A percentile compares a stretch with the other conserved stretches of the same genome.
Evolutionary conservation across 2,329 filamentous ascomycete genomes (phyloP).

Genomic region (Monosporascus sp.): DNA sequence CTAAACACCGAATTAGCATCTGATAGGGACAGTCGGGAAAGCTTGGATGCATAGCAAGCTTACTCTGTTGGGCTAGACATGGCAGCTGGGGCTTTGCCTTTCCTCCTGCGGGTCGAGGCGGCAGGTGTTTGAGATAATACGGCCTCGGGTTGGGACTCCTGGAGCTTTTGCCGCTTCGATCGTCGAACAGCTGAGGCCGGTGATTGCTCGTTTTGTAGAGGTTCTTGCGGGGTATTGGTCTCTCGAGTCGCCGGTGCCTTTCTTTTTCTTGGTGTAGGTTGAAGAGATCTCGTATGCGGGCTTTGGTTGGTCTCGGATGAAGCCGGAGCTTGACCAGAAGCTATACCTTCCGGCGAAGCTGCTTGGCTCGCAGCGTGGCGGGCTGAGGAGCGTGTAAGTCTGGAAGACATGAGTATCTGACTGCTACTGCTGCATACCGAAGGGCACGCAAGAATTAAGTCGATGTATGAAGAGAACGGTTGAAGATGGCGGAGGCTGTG

Average conservation of each 20-base stretch:
- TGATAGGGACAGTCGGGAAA: conserved; percentile 18
- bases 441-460: conserved; percentile 7
- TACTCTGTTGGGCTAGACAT: conserved; percentile 71
- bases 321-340: conserved; percentile 35
- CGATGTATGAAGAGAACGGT: conserved; percentile 6
- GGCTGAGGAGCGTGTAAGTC: conserved; percentile 92
- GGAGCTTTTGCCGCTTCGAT: conserved; percentile 67
- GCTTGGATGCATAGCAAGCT: conserved; percentile 18
- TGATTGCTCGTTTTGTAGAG: conserved; percentile 15
- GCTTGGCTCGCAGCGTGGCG: conserved; percentile 72
- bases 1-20: conserved; percentile 39
- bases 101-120: conserved; percentile 46
- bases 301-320: conserved; percentile 33
- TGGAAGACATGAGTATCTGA: conserved; percentile 80
- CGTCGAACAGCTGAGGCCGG: conserved; percentile 46
- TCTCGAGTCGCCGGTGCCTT: conserved; percentile 57
- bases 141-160: conserved; percentile 37
- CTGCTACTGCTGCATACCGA: conserved; percentile 12
- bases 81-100: conserved; percentile 54
- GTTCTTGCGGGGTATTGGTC: conserved; percentile 36
- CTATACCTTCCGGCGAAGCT: conserved; percentile 37
- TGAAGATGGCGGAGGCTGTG: neutral
- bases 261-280: conserved; percentile 61
- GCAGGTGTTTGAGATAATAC: conserved; percentile 29
- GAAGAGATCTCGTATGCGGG: conserved; percentile 34